Evolutionary conservation across 768 basidiomycete genomes (phyloP).

Genomic region (Pulveroboletus sp.): DNA sequence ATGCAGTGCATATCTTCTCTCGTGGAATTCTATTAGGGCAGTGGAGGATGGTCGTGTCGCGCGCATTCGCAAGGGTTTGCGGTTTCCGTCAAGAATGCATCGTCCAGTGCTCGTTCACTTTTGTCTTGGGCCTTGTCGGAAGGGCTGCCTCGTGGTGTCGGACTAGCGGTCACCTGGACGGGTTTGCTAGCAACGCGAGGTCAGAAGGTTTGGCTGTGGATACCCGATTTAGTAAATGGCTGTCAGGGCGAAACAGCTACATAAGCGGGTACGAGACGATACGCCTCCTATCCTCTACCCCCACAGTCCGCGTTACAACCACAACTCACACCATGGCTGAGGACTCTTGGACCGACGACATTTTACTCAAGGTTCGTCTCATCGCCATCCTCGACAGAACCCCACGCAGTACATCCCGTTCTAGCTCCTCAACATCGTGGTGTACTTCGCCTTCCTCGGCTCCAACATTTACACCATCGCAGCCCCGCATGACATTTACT

Average conservation of each 20-base stretch:
- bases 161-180: not conserved
- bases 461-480: constrained; percentile 86
- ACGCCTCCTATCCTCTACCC: constrained; percentile 19
- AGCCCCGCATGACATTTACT: constrained; percentile 67
- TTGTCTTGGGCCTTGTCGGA: not conserved
- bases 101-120: not conserved
- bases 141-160: not conserved
- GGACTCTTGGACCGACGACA: constrained; percentile 65
- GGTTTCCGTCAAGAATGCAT: not conserved
- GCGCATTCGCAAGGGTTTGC: too few species aligned
- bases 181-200: not conserved
- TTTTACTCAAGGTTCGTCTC: constrained; percentile 66
- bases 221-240: constrained; percentile 10
- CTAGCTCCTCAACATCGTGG: constrained; percentile 73
- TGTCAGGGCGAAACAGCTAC: constrained; percentile 21
- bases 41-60: not conserved
- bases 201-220: not conserved
- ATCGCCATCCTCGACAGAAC: not conserved
- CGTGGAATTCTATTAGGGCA: not conserved
- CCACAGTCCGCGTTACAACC: not conserved
- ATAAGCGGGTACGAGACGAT: constrained; percentile 19
- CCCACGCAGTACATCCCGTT: not conserved
- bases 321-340: constrained; percentile 44
- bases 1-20: constrained; percentile 14
- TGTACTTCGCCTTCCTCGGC: constrained; percentile 84